Conservation (phyloP, 768 basidiomycete species). For the Fomitopsis pulvina region DNA sequence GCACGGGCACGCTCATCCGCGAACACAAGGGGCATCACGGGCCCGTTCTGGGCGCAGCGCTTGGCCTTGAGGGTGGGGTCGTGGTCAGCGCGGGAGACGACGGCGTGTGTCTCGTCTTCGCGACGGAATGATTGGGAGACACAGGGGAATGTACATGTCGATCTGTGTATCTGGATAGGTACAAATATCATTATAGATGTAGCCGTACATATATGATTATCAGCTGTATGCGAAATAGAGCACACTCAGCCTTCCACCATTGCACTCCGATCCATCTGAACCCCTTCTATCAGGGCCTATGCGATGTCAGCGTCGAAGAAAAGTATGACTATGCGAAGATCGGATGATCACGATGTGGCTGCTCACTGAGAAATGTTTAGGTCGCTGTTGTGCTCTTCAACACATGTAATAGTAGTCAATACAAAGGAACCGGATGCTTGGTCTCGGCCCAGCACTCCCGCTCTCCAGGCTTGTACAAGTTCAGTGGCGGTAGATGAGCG, state of each 20-base stretch:
- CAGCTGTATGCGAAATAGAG: neutral
- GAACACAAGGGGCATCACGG: constrained; percentile 81
- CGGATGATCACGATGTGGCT: too few species aligned
- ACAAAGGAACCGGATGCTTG: too few species aligned
- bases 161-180: neutral
- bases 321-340: too few species aligned
- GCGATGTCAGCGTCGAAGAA: too few species aligned
- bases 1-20: constrained; percentile 70
- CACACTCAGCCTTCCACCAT: neutral
- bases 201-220: neutral
- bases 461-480: too few species aligned
- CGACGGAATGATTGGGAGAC: constrained; percentile 38
- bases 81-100: constrained; percentile 91
- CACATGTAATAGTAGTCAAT: too few species aligned
- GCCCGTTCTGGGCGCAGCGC: constrained; percentile 66
- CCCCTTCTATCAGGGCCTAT: too few species aligned
- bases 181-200: neutral
- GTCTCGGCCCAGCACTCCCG: too few species aligned
- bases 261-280: too few species aligned
- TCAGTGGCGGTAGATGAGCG: too few species aligned
- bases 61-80: constrained; percentile 64
- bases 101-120: constrained; percentile 77
- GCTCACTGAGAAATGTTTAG: too few species aligned
- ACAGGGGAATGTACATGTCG: neutral
- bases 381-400: too few species aligned